Evolutionary conservation across 306 rosid species (phyloP), one percentile per base, ranked within the genome.

Genomic region (Quillaja saponaria): DNA sequence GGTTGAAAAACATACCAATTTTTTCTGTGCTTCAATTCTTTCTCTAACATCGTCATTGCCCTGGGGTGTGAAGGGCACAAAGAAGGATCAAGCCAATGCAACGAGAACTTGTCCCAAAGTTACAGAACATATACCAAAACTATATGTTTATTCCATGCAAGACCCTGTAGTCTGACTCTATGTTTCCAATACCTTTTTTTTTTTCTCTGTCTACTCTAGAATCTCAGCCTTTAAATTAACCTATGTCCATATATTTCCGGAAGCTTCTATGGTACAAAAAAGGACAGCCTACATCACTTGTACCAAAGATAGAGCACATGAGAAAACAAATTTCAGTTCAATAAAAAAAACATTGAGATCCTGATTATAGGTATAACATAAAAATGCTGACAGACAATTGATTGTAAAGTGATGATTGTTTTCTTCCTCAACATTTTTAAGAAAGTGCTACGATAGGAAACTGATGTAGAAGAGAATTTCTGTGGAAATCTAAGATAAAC

Each of bases 11-110:
- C 34, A 73, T 88, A 92, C 99, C 95, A 95, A 71, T 51, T 54
- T 78, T 68, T 89, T 92, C 87, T 92, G 97, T 9, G 99, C 94
- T 65, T 92, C 99, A 57, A 92, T 92, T 83, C 99, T 89, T 77
- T 87, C 95, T 89, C 96, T 68, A 88, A 95, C 60, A 84, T 33
- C 84, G 66, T 84, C 92, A 91, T 84, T 80, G 88, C 96, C 87
- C 98, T 91, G 71, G 19, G 65, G 57, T 62, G 71, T 58, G 38
- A 54, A 61, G 49, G 37, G 42, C 41, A 42, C 54, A 76, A 71
- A 35, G 51, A 49, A 47, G 49, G 68, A 75, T 67, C 35, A 61
- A 45, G 33, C 63, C 48, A 65, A 63, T 50, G 16, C 40, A 64
- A 63, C 28, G 37, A 35, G 46, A 63, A 25, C 41, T 44, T n/a